Evolutionary conservation across 768 basidiomycete genomes (phyloP), one percentile per base, ranked within the genome.

Genomic region (Favolaschia claudopus): DNA sequence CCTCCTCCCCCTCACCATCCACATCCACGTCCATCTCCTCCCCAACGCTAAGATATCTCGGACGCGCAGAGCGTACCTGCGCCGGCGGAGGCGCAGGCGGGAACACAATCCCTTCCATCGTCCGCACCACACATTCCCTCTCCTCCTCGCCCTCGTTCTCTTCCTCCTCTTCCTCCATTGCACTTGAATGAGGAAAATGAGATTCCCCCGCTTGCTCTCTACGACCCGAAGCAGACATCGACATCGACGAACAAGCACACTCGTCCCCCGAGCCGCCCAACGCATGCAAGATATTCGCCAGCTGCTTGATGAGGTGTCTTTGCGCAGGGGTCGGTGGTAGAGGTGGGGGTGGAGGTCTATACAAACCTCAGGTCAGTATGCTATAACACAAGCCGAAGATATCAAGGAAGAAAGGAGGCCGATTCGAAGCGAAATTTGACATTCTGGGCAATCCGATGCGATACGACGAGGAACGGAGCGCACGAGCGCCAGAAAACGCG

Each of bases 241-340:
- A 79, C 13, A 75, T 77, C 24, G 89, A 70, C 3, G 85, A 88
- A 64, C 91, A 92, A 49, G 89, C 85, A 29, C 77, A 78, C 5
- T 87, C n/a, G n/a, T n/a, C n/a, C n/a, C n/a, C 80, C 6, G 77
- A 77, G 10, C 82, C 77, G 7, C 84, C 78, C 49, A 92, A 80
- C 7, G 88, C 80, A 52, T 91, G 88, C 0, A 92, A 80, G 68
- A 91, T 86, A 24, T 86, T 85, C 0, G 87, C 80, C 75, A 91
- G 85, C 65, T 91, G 89, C 27, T 81, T 74, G 34, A 85, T 85
- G 15, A 89, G 79, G 58, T 85, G 83, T 25, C 57, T 19, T 76
- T 69, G 22, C 85, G 63, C 49, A 84, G 79, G 20, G 75, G 76
- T 2, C 81, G 77, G 31, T 82, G 88, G 66, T 49, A 24, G 12